A percentile compares a stretch with the other conserved stretches of the same genome.
Evolutionary conservation across 148 eudicot genomes (phyloP).

Genomic region (Beta vulgaris): DNA sequence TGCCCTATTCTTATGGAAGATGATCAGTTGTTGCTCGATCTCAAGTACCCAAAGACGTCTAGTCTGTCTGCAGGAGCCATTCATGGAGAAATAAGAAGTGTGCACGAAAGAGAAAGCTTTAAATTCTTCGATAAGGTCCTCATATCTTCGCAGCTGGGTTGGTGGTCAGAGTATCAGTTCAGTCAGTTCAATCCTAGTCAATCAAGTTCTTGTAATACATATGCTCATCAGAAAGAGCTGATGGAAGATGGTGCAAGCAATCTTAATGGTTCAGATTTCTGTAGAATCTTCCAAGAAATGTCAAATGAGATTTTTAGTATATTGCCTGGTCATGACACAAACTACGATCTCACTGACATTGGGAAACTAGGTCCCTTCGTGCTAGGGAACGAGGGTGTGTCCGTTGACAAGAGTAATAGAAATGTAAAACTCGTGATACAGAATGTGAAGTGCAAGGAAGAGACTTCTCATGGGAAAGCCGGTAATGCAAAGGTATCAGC

Average conservation of each 20-base stretch:
- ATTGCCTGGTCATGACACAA: constrained; percentile 17
- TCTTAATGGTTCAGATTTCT: constrained; percentile 22
- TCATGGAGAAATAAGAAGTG: constrained; percentile 30
- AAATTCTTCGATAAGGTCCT: constrained; percentile 27
- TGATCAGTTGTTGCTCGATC: constrained; percentile 28
- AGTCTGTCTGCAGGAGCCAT: constrained; percentile 16
- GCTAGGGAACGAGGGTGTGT: constrained; percentile 15
- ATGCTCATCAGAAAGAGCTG: constrained; percentile 9
- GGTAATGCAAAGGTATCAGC: constrained; percentile 20
- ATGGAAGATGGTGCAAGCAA: constrained; percentile 23
- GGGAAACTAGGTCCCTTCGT: constrained; percentile 27
- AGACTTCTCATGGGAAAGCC: neutral
- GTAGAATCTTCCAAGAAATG: constrained; percentile 17
- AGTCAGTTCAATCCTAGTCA: constrained; percentile 12
- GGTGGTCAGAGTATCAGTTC: constrained; percentile 21
- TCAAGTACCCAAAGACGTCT: constrained; percentile 23
- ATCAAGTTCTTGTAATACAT: constrained; percentile 15
- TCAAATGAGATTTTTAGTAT: constrained; percentile 15
- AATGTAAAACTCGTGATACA: constrained; percentile 19
- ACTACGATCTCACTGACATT: neutral
- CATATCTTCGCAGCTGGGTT: constrained; percentile 25
- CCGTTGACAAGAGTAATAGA: neutral
- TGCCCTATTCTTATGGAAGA: constrained; percentile 4
- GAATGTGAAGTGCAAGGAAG: constrained; percentile 15
- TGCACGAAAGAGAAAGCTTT: neutral